Evolutionary conservation across 495 filamentous ascomycete species (phyloP), one percentile per base, ranked within the genome.

Genomic region (Bryoglossum gracile): DNA sequence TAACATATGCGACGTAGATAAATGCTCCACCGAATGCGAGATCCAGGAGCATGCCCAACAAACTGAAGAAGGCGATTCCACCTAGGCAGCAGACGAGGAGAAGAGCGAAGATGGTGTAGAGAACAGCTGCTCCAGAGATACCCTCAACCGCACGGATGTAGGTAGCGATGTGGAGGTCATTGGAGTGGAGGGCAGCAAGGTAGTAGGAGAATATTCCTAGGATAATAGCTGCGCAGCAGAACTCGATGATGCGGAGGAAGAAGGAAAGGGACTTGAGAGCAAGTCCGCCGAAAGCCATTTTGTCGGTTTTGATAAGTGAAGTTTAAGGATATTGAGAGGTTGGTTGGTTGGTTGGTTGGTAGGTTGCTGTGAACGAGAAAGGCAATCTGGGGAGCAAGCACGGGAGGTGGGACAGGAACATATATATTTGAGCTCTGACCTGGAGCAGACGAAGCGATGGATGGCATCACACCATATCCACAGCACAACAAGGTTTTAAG

Each of bases 191-290:
- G 18, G 71, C 65, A 1, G 78, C 72, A 21, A 86, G 70, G 69
- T 81, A 83, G 66, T 85, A 94, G 21, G 83, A 86, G 74, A 83
- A 90, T 52, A 94, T 78, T 60, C 80, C 86, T 40, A 94, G 74
- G 46, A 90, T 77, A 47, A 92, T 69, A 47, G 71, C 82, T 21
- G 79, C 70, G 59, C 76, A 83, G 59, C 80, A 71, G 66, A 91
- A 84, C 56, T 87, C 74, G n/a, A 94, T 64, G 37, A 68, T 56
- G 51, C 86, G 82, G 50, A 88, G 63, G 59, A 80, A 69, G 53
- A 80, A 76, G 50, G 81, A 78, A 25, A 80, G 60, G 37, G 74
- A 62, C 53, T 82, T 80, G 37, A 89, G 77, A 53, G 80, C 67
- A 19, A 81, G 62, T 51, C 81, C 80, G 34, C 62, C 63, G 38